Base-by-base conservation (phyloP, 441 rosid genomes). In the Euphorbia celastroides region DNA sequence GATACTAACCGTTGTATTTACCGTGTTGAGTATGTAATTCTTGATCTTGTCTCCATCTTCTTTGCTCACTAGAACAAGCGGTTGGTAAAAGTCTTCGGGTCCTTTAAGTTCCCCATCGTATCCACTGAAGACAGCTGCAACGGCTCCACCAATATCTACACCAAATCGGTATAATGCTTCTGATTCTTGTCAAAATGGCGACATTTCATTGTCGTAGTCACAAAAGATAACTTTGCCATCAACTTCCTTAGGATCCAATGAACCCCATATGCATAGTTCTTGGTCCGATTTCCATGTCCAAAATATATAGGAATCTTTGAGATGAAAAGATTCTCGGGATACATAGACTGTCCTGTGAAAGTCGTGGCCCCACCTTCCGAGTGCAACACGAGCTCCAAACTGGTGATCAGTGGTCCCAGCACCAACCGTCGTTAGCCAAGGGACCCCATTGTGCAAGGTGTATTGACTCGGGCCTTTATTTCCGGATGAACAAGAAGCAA, bases 351-450 rank as follows among this genome's bases (percentile, higher is more conserved):
- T 66, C 87, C 78, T 0, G 69, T 60, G 27, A 84, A 64, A 0
- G 76, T 71, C 1, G 71, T 0, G 23, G 36, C 36, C 14, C 84
- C 88, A 22, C 88, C 77, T n/a, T n/a, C n/a, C n/a, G n/a, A n/a
- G n/a, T n/a, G n/a, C n/a, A n/a, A n/a, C n/a, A n/a, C n/a, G n/a
- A n/a, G n/a, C n/a, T n/a, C n/a, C n/a, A n/a, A n/a, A n/a, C n/a
- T n/a, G n/a, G n/a, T n/a, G n/a, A n/a, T n/a, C n/a, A n/a, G n/a
- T 72, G 0, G 89, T 84, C 25, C 89, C 85, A 1, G 89, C 92
- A 9, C 88, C 88, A 11, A 87, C 88, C 2, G 87, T 79, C 5
- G 81, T 79, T 25, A 87, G 58, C 93, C 96, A 89, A 0, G 90
- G 92, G 3, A 93, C 85, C 12, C 87, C 79, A 63, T 89, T 86